These are phyloP conservation scores for Silybum marianum DNA, from an alignment of 129 eudicot species.

Conservation along the genomic window DNA sequence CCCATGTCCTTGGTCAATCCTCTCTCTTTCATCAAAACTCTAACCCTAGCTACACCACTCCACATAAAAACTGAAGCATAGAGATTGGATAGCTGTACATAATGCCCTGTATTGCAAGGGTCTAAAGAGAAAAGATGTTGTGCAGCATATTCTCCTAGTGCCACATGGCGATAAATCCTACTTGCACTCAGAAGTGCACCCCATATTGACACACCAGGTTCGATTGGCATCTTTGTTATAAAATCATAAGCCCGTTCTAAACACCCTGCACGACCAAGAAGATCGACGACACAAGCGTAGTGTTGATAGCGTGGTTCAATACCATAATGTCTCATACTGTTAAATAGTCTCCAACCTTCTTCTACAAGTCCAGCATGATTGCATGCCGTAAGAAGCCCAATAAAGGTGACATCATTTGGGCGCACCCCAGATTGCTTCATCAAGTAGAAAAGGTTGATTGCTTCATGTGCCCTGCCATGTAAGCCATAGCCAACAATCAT, in stretches of 20 bases:
- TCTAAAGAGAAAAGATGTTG: slow-evolving; percentile 60
- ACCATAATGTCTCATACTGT: slow-evolving; percentile 54
- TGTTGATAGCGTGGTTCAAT: slow-evolving; percentile 72
- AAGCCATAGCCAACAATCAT: slow-evolving; percentile 82
- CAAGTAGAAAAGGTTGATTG: slow-evolving; percentile 54
- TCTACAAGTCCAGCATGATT: slow-evolving; percentile 79
- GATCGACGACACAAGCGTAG: slow-evolving; percentile 74
- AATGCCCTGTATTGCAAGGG: slow-evolving; percentile 75
- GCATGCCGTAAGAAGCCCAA: slow-evolving; percentile 81
- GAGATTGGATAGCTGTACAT: slow-evolving; percentile 84
- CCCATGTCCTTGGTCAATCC: slow-evolving; percentile 76
- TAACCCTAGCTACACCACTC: slow-evolving; percentile 56
- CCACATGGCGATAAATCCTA: slow-evolving; percentile 68
- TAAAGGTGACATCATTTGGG: slow-evolving; percentile 79
- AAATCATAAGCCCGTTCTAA: slow-evolving; percentile 61
- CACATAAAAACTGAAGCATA: slow-evolving; percentile 58
- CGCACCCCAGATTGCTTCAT: slow-evolving; percentile 51
- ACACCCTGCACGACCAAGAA: slow-evolving; percentile 84
- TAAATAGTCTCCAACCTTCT: slow-evolving; percentile 63
- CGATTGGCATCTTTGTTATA: slow-evolving; percentile 56
- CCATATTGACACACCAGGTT: slow-evolving; percentile 75
- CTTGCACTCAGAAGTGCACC: slow-evolving; percentile 83
- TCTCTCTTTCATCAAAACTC: slow-evolving; percentile 64
- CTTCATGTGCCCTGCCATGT: slow-evolving; percentile 69
- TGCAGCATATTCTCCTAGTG: slow-evolving; percentile 79